Evolutionary conservation across 176 grass and related monocot genomes (phyloP).

Genomic region (Typha latifolia): DNA sequence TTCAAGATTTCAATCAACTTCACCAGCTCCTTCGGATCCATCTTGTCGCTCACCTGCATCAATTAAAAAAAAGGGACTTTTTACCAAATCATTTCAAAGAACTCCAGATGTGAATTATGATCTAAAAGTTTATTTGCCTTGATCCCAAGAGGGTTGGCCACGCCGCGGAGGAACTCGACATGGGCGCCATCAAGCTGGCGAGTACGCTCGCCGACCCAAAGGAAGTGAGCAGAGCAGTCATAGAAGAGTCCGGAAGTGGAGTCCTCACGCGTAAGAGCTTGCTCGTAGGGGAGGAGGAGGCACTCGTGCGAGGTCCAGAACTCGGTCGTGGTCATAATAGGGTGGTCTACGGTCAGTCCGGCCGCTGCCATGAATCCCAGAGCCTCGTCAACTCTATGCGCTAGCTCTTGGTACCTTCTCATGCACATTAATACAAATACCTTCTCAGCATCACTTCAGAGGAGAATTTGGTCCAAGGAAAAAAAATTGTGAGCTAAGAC

Average conservation of each 20-base stretch:
- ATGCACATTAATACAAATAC: conserved; percentile 14
- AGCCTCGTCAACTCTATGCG: conserved; percentile 76
- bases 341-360: conserved; percentile 68
- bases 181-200: conserved; percentile 90
- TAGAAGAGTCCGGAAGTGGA: conserved; percentile 69
- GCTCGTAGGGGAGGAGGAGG: conserved; percentile 84
- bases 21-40: conserved; percentile 84
- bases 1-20: conserved; percentile 87
- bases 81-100: neutral
- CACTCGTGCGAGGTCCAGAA: conserved; percentile 96
- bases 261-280: conserved; percentile 74
- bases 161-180: conserved; percentile 73
- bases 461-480: neutral
- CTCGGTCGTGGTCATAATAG: conserved; percentile 83
- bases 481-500: neutral
- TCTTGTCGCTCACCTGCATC: conserved; percentile 77
- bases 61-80: neutral
- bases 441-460: neutral
- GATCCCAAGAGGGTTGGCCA: conserved; percentile 84
- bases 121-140: conserved; percentile 39
- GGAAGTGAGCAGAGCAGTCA: conserved; percentile 87
- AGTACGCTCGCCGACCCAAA: conserved; percentile 88
- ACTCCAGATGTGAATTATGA: neutral
- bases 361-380: conserved; percentile 89
- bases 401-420: conserved; percentile 82